These are phyloP conservation scores for Talaromyces nanjingensis DNA, from an alignment of 495 filamentous ascomycete genomes.

Conservation along the genomic window DNA sequence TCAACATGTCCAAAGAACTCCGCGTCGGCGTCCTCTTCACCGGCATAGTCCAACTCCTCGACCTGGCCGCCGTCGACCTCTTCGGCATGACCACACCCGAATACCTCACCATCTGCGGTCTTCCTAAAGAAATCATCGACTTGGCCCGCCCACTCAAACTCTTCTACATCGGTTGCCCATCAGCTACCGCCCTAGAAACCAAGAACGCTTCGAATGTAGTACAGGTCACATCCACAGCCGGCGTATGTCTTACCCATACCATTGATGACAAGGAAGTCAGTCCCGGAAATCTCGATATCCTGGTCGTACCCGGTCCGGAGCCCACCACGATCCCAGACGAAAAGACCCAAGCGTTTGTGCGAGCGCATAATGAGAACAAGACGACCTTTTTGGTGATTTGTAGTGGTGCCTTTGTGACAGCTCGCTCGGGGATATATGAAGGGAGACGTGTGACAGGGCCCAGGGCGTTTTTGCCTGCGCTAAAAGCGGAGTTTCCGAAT, in stretches of 20 bases:
- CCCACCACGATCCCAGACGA: constrained; percentile 24
- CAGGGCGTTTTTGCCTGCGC: constrained; percentile 33
- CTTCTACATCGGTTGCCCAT: constrained; percentile 30
- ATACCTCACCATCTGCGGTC: constrained; percentile 27
- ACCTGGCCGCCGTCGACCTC: constrained; percentile 42
- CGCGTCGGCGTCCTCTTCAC: constrained; percentile 42
- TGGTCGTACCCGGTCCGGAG: constrained; percentile 47
- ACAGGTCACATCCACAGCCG: constrained; percentile 26
- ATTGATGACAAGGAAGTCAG: constrained; percentile 33
- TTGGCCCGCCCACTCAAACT: constrained; percentile 35
- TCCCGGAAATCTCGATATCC: constrained; percentile 43
- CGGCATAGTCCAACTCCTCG: constrained; percentile 37
- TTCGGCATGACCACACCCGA: constrained; percentile 36
- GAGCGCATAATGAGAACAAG: constrained; percentile 25
- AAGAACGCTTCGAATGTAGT: constrained; percentile 19
- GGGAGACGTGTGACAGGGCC: constrained; percentile 46
- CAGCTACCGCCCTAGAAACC: neutral
- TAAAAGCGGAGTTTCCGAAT: constrained; percentile 38
- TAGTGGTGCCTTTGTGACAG: constrained; percentile 43
- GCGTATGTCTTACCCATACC: constrained; percentile 32
- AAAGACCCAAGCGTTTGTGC: constrained; percentile 38
- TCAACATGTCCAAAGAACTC: constrained; percentile 10
- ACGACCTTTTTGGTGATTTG: constrained; percentile 49
- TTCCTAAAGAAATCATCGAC: constrained; percentile 28
- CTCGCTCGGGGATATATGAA: constrained; percentile 42